Evolutionary conservation across 495 filamentous ascomycete species (phyloP).

Genomic region (Penicillium daleae): DNA sequence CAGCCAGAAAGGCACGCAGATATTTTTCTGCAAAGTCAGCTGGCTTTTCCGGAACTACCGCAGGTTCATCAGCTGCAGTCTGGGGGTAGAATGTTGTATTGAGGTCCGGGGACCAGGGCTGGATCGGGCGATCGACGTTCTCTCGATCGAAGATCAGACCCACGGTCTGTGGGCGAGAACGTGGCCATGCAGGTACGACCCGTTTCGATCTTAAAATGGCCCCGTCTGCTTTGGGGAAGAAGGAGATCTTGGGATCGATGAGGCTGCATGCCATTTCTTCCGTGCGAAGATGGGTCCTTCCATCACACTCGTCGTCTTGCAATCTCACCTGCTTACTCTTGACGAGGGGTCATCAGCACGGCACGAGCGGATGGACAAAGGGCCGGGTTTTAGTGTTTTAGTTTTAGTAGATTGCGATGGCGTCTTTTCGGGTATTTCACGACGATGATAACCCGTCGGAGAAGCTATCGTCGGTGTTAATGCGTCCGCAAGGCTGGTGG

Average conservation of each 20-base stretch:
- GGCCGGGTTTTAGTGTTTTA: too few species aligned
- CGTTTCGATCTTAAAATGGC: constrained; percentile 14
- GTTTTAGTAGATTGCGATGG: too few species aligned
- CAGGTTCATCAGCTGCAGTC: neutral
- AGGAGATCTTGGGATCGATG: constrained; percentile 1
- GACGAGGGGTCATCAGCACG: neutral
- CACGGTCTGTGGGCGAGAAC: constrained; percentile 13
- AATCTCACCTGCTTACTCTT: too few species aligned
- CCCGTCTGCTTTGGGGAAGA: constrained; percentile 23
- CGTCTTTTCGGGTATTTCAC: too few species aligned
- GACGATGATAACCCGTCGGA: too few species aligned
- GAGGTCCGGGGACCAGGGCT: constrained; percentile 7
- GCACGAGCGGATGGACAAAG: neutral
- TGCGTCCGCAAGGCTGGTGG: too few species aligned
- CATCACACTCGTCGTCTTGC: too few species aligned
- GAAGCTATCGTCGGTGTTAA: too few species aligned
- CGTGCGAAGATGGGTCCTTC: neutral
- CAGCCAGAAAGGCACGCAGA: constrained; percentile 12
- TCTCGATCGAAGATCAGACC: constrained; percentile 20
- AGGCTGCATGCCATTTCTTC: neutral
- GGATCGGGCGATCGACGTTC: constrained; percentile 20
- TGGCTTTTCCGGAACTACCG: constrained; percentile 5
- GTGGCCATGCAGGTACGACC: constrained; percentile 4
- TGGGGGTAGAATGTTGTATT: constrained; percentile 14
- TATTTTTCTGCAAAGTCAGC: constrained; percentile 10